These are phyloP conservation scores for Colletotrichum camelliae DNA, from an alignment of 2,329 filamentous ascomycete species.

Conservation along the genomic window DNA sequence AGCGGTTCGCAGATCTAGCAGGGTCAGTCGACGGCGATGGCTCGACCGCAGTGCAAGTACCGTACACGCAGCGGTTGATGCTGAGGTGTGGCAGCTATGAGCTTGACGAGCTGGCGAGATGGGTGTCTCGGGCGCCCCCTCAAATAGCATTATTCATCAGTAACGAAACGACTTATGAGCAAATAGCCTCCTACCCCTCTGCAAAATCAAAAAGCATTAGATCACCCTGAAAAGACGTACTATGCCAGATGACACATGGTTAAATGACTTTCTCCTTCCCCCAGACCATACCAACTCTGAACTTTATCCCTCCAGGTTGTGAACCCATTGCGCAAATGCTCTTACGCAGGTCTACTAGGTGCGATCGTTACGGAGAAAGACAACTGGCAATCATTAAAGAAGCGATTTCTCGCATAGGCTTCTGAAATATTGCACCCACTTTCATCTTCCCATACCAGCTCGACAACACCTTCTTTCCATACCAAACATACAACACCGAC, in stretches of 20 bases:
- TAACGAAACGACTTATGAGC: neutral
- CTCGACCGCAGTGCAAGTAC: neutral
- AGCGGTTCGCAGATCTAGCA: neutral
- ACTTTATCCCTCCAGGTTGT: neutral
- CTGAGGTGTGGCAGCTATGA: conserved; percentile 14
- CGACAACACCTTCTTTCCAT: neutral
- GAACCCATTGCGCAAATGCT: neutral
- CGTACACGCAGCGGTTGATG: conserved; percentile 5
- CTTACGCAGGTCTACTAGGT: neutral
- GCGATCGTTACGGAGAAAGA: neutral
- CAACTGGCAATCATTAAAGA: neutral
- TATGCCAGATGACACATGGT: neutral
- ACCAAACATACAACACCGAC: neutral
- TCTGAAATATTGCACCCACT: neutral
- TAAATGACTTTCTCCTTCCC: neutral
- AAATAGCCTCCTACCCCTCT: neutral
- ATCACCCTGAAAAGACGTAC: neutral
- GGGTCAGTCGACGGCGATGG: neutral
- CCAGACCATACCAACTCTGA: neutral
- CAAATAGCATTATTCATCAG: neutral
- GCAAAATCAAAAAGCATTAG: neutral
- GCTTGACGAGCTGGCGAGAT: conserved; percentile 4
- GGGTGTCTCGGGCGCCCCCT: neutral
- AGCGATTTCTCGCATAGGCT: neutral
- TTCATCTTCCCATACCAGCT: neutral